These are phyloP conservation scores for Arbutus unedo DNA, from an alignment of 148 eudicot genomes.

Conservation along the genomic window DNA sequence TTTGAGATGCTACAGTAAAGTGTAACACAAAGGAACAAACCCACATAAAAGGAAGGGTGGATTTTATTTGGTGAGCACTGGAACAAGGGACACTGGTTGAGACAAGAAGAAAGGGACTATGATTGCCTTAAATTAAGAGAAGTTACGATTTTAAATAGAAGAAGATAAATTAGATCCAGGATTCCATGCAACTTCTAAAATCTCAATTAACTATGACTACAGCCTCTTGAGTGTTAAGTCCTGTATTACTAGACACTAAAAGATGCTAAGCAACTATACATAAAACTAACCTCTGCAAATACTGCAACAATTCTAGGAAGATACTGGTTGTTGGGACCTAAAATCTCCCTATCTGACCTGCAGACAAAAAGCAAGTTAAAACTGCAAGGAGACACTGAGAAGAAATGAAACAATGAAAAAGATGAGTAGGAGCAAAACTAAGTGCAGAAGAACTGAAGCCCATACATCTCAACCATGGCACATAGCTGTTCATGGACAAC, in stretches of 20 bases:
- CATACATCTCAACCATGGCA: conserved; percentile 85
- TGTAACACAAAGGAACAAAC: background rate
- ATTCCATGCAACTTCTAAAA: background rate
- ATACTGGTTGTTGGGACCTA: conserved; percentile 88
- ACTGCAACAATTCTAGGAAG: conserved; percentile 78
- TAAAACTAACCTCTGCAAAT: conserved; percentile 84
- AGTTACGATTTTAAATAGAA: background rate
- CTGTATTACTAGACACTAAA: background rate
- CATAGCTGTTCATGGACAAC: conserved; percentile 87
- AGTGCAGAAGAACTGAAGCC: background rate
- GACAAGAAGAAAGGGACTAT: background rate
- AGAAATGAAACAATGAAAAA: background rate
- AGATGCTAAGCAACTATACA: conserved; percentile 6
- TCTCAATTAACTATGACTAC: background rate
- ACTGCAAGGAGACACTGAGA: background rate
- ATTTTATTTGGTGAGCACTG: background rate
- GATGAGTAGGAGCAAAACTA: background rate
- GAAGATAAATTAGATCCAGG: conserved; percentile 5
- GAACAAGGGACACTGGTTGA: background rate
- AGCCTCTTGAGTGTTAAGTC: background rate
- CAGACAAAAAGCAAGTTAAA: conserved; percentile 15
- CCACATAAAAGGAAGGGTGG: background rate
- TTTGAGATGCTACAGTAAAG: background rate
- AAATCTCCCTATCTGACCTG: conserved; percentile 84
- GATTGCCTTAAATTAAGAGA: background rate